Evolutionary conservation across 352 stramenopile genomes (phyloP).

Genomic region (Phytophthora agathidicida): DNA sequence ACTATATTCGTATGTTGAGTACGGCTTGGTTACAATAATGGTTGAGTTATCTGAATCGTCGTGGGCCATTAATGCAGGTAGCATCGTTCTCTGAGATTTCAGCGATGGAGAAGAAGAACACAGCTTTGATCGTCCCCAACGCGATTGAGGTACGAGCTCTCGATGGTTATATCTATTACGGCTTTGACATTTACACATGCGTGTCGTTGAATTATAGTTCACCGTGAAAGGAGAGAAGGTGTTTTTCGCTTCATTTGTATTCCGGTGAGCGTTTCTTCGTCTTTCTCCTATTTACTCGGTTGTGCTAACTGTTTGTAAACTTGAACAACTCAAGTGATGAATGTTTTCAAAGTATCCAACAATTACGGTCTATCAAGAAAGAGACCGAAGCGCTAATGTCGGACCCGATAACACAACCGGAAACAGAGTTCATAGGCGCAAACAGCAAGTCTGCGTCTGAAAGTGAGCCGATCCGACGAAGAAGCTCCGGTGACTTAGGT

Average conservation of each 20-base stretch:
- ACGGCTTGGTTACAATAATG: background rate
- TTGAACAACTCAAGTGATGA: constrained; percentile 62
- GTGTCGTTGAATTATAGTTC: constrained; percentile 37
- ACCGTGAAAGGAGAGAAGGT: constrained; percentile 71
- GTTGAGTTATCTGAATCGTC: background rate
- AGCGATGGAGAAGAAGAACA: constrained; percentile 86
- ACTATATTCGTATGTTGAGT: constrained; percentile 68
- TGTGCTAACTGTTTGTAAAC: background rate
- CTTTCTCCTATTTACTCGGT: background rate
- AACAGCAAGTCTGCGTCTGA: background rate
- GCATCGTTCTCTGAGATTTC: constrained; percentile 76
- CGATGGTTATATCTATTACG: background rate
- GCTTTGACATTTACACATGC: background rate
- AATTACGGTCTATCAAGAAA: constrained; percentile 79
- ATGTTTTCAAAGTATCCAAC: constrained; percentile 80
- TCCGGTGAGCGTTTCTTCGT: constrained; percentile 46
- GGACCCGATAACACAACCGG: constrained; percentile 15
- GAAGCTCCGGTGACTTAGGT: constrained; percentile 27
- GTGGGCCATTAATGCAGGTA: constrained; percentile 45
- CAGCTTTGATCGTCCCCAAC: constrained; percentile 84
- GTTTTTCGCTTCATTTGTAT: constrained; percentile 88
- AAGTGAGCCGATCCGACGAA: constrained; percentile 19
- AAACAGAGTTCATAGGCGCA: background rate
- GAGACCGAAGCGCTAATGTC: constrained; percentile 66
- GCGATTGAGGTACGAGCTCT: constrained; percentile 69